Percentiles rank a stretch among this genome's conserved stretches.
Conservation (phyloP, 2,329 filamentous ascomycete genomes). For the Diaporthe australafricana region DNA sequence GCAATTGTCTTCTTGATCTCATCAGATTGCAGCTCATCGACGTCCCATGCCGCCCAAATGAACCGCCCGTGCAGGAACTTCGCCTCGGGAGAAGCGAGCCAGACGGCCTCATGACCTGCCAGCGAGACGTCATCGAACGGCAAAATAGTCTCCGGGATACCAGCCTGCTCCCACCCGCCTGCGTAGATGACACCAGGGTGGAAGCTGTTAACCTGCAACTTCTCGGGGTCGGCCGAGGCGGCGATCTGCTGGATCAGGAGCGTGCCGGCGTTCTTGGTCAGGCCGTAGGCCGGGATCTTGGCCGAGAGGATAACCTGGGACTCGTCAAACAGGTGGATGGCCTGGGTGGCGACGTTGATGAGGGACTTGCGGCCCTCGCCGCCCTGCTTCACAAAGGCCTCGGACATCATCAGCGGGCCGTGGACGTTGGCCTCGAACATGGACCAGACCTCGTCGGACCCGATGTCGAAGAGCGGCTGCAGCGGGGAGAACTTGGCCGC, state of each 20-base stretch:
- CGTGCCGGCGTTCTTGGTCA: conserved; percentile 41
- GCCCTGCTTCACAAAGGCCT: conserved; percentile 38
- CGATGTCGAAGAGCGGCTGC: conserved; percentile 33
- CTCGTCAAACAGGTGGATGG: conserved; percentile 38
- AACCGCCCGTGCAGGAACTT: conserved; percentile 32
- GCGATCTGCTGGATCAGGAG: conserved; percentile 40
- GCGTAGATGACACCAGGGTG: conserved; percentile 40
- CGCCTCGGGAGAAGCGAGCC: conserved; percentile 31
- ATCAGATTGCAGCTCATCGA: conserved; percentile 27
- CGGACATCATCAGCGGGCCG: conserved; percentile 35
- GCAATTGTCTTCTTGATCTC: conserved; percentile 27
- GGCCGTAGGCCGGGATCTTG: conserved; percentile 32
- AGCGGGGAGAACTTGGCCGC: conserved; percentile 28
- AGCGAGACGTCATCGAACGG: conserved; percentile 24
- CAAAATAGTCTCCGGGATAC: not conserved
- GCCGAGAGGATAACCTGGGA: conserved; percentile 39
- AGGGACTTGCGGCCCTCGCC: conserved; percentile 10
- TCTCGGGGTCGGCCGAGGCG: conserved; percentile 32
- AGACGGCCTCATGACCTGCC: conserved; percentile 14
- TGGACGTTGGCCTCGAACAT: conserved; percentile 40
- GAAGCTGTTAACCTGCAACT: conserved; percentile 42
- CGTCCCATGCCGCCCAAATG: conserved; percentile 29
- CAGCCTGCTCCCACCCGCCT: not conserved
- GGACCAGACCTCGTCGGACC: conserved; percentile 36
- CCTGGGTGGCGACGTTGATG: conserved; percentile 28